phyloP scores from a whole-genome alignment of 2,329 filamentous ascomycete species.

The Alternaria postmessia region DNA sequence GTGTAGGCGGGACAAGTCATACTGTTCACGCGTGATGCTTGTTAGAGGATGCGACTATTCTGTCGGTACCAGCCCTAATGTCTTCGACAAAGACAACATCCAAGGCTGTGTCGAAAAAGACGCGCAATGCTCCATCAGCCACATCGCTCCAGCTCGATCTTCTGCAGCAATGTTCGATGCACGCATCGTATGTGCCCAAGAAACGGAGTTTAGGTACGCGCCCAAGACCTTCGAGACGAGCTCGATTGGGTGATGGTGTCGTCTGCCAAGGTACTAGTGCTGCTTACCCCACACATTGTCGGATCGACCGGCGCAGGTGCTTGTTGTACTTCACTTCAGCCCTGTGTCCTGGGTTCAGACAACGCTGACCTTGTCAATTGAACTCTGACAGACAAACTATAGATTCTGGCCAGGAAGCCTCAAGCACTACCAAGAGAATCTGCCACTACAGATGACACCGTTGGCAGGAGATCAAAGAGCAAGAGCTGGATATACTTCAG shows the following conservation, averaged over 20 bases:
- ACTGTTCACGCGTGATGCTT: constrained; percentile 1
- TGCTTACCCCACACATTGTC: constrained; percentile 40
- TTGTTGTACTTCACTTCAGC: constrained; percentile 28
- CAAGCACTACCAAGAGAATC: background rate
- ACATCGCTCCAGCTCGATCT: constrained; percentile 24
- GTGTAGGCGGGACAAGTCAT: background rate
- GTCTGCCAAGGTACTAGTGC: constrained; percentile 39
- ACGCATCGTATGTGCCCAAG: constrained; percentile 28
- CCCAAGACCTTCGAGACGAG: constrained; percentile 19
- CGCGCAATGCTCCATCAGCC: constrained; percentile 26
- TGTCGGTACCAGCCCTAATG: background rate
- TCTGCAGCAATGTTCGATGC: constrained; percentile 29
- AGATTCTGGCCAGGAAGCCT: background rate
- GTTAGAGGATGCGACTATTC: background rate
- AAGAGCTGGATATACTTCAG: constrained; percentile 1
- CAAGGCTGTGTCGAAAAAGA: constrained; percentile 17
- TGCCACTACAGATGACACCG: background rate
- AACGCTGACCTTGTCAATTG: background rate
- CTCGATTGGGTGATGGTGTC: constrained; percentile 33
- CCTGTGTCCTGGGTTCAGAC: constrained; percentile 2
- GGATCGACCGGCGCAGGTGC: constrained; percentile 33
- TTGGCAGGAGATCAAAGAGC: background rate
- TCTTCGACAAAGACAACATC: background rate
- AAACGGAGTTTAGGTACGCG: constrained; percentile 18
- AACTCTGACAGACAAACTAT: background rate